Base-by-base conservation (phyloP, 2,329 filamentous ascomycete species). In the Beauveria caledonica region DNA sequence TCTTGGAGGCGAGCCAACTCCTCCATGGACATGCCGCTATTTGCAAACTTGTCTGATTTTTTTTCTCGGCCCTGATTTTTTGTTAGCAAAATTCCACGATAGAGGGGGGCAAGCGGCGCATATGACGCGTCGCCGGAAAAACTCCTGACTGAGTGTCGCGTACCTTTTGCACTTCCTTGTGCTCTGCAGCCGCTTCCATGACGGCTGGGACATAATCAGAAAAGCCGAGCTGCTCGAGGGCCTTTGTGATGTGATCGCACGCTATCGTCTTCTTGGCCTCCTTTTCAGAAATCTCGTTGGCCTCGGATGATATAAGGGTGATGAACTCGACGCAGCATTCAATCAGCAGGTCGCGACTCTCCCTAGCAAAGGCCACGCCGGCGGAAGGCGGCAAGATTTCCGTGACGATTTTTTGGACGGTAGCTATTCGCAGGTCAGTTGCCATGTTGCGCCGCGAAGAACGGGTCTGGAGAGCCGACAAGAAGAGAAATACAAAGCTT, bases 291-390 rank as follows among this genome's bases (percentile, higher is more conserved):
- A 99, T 99, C 69, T 99, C 94, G 75, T 99, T 99, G 64, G 94
- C 94, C 77, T 99, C 93, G 52, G 91, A 96, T n/a, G 92, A 97
- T 67, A 99, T 89, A 69, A 99, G 85, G 19, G 94, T 97, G 74
- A 99, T 97, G 74, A 99, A 99, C 74, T 99, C 94, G 69, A 99
- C 93, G 71, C 94, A 99, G 78, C 94, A 97, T 78, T 97, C 94
- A 69, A 99, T 99, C 57, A 99, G 81, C 3, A 97, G 81, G 71
- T 99, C 94, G 62, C 94, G 88, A 13, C 93, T 92, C 69, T 99
- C 94, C 73, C 96, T 97, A 48, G 92, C 90, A 72, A 97, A 97
- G 1, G 89, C 87, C 63, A 96, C 84, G 55, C 91, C 90, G 15
- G 74, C 76, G 53, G 88, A 85, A 0, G 88, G 78, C 1, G 91